Base-by-base conservation (phyloP, 2,329 filamentous ascomycete species). In the Fusarium luffae region DNA sequence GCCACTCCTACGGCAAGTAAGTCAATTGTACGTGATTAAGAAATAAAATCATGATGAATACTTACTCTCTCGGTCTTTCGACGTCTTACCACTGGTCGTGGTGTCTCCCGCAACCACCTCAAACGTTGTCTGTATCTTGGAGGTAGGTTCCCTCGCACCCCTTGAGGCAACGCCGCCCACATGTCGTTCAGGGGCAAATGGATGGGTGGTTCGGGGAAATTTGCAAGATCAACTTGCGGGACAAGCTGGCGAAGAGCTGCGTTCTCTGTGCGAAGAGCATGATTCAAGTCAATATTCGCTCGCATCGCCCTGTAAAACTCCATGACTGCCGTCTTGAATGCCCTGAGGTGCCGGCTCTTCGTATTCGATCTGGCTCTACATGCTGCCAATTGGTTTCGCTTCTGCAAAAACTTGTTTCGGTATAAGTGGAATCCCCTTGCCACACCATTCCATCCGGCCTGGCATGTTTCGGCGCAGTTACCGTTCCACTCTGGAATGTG, bases 1-100 rank as follows among this genome's bases (percentile, higher is more conserved):
- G 70, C 71, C 71, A 73, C 1, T 34, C 34, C 71, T 73, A 18
- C 12, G 2, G 23, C 23, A 4, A 6, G 28, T 70, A 7, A 70
- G 54, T 13, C 34, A 21, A 3, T 18, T n/a, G n/a, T n/a, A n/a
- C n/a, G n/a, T n/a, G n/a, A n/a, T n/a, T n/a, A n/a, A n/a, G n/a
- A n/a, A n/a, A n/a, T n/a, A n/a, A n/a, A n/a, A n/a, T 37, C 18
- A 5, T 28, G 2, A 34, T 12, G 3, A 9, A 4, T 16, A 68
- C 59, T 6, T 69, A 21, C 21, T 21, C 5, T 21, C 21, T 21
- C 21, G 21, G 21, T 21, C 4, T 5, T 21, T 4, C 21, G 21
- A 4, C 5, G 21, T 21, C 21, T 21, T 21, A 4, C 21, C 5
- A 4, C 21, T 21, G 21, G 21, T n/a, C n/a, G n/a, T n/a, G n/a